Base-by-base conservation (phyloP, 768 basidiomycete genomes). In the Lactifluus rugatus region DNA sequence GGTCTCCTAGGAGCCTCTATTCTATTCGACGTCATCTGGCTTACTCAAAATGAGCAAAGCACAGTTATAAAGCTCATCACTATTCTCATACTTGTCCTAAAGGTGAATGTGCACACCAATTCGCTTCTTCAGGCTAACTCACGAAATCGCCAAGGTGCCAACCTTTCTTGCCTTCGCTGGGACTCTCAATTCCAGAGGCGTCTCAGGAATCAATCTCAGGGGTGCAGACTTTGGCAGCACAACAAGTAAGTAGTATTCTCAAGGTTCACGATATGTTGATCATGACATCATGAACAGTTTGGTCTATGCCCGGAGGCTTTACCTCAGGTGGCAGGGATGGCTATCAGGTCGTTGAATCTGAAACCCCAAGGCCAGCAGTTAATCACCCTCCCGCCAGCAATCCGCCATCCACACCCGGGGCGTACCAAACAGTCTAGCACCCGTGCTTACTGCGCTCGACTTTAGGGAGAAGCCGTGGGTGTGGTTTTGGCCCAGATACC, bases 11-110 rank as follows among this genome's bases (percentile, higher is more conserved):
- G 78, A 1, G 74, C 67, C 5, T 90, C 90, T 10, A 69, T 74
- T 5, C 21, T 89, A 36, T 82, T 83, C 60, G 90, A 92, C 68
- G 71, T 91, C 54, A 69, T 90, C 28, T 89, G 85, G 85, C 73
- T 86, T 74, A 66, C 75, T 28, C 77, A 66, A 45, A 75, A 85
- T 64, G 68, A 75, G 0, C 85, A 85, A 62, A 72, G 73, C 61
- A 77, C 76, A 37, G 75, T 89, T 61, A 70, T 82, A 56, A 81
- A 70, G 64, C 66, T 86, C 44, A 51, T 90, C 25, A 77, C 77
- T 26, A 68, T 75, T 51, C 34, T 75, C 10, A 60, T 73, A 39
- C 65, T 74, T 16, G 48, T 75, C 10, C 58, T 75, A 14, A 76
- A 76, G 70, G 75, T 75, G 17, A 49, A 64, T 65, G 14, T n/a